Evolutionary conservation across 805 yeast species (phyloP).

Genomic region (Saturnispora halmiae): DNA sequence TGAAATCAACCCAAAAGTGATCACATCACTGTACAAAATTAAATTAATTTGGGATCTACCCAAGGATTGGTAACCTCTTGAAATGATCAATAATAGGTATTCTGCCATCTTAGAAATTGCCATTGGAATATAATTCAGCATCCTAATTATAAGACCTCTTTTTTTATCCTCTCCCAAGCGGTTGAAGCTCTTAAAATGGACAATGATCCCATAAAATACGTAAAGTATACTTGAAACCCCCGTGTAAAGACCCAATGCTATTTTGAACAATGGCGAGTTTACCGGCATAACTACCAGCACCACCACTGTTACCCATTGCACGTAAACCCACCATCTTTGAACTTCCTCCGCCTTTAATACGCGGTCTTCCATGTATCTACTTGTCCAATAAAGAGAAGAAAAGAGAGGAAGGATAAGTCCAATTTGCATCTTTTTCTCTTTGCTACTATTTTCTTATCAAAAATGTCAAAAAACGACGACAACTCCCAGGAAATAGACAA

Average conservation of each 20-base stretch:
- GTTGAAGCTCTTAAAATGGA: slow-evolving; percentile 19
- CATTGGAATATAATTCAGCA: slow-evolving; percentile 20
- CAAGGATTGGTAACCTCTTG: slow-evolving; percentile 3
- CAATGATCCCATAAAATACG: slow-evolving; percentile 18
- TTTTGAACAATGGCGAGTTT: slow-evolving; percentile 22
- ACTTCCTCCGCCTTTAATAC: slow-evolving; percentile 12
- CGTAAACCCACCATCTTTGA: slow-evolving; percentile 14
- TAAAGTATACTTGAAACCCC: slow-evolving; percentile 20
- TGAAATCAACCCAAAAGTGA: slow-evolving; percentile 22
- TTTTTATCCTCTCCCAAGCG: slow-evolving; percentile 1
- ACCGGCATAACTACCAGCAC: slow-evolving; percentile 16
- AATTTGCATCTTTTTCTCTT: too few relatives aligned
- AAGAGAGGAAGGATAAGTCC: too few relatives aligned
- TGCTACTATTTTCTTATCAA: not conserved
- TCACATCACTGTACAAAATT: slow-evolving; percentile 12
- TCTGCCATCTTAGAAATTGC: slow-evolving; percentile 20
- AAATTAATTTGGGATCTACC: not conserved
- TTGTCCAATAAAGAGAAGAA: too few relatives aligned
- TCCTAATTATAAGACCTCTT: slow-evolving; percentile 16
- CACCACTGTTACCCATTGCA: slow-evolving; percentile 11
- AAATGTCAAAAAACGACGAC: slow-evolving; percentile 18
- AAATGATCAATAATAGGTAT: slow-evolving; percentile 10
- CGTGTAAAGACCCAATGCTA: slow-evolving; percentile 23
- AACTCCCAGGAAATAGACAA: not conserved
- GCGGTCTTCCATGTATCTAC: not conserved